Base-by-base conservation (phyloP, 768 basidiomycete species). In the Lactifluus echinatus region DNA sequence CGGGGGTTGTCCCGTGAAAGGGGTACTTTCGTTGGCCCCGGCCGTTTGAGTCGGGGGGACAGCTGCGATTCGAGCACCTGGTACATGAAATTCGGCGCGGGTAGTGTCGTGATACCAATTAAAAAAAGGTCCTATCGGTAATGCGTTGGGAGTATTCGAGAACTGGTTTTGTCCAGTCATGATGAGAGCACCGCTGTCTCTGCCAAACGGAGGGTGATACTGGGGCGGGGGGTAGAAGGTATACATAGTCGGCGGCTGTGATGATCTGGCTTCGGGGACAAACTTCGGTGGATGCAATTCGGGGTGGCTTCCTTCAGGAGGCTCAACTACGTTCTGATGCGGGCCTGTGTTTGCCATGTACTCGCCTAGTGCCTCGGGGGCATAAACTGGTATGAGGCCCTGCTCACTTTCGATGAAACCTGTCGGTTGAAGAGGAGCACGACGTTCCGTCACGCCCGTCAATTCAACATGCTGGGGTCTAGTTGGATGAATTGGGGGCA, bases 371-470 rank as follows among this genome's bases (percentile, higher is more conserved):
- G 81, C 85, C 45, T 88, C 86, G 3, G 81, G 81, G 24, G 52
- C 52, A 57, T 89, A 88, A 31, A 87, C 77, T 23, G 87, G 78
- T 40, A 87, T 79, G 28, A 88, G 73, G 4, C 87, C 85, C 50
- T 84, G 82, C 54, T 86, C 83, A 53, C 82, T 81, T 59, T 87
- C 84, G 52, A 85, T 79, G 64, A 87, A 89, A 2, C 84, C 83
- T 0, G 81, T 79, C 1, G 85, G 81, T 43, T 77, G 72, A 11
- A 86, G 70, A 17, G 86, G 84, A 4, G 84, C 53, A 10, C 53
- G 58, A 36, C 53, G 53, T 17, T 59, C 58, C n/a, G 48, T 10
- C 24, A 39, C 2, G 23, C 45, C 29, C 21, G 49, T 36, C n/a
- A 44, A 11, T 24, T 50, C 58, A 31, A 47, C 26, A 14, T 53